Percentiles rank a stretch among this genome's conserved stretches.
Evolutionary conservation across 176 grass and related monocot species (phyloP).

Genomic region (Raddia guianensis): DNA sequence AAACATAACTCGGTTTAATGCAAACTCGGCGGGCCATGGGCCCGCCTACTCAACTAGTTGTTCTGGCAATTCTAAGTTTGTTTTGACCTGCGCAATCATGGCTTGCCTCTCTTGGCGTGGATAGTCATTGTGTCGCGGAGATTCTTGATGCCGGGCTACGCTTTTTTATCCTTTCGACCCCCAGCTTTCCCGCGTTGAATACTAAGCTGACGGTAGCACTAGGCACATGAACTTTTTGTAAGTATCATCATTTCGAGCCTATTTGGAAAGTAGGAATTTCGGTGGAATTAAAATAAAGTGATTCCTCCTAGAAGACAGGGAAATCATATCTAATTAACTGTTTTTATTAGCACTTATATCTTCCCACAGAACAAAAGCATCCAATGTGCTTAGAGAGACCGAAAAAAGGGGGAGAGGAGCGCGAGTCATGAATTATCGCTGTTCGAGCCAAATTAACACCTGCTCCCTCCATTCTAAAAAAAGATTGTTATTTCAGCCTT

Average conservation of each 20-base stretch:
- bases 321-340: not conserved
- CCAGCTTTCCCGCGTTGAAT: constrained; percentile 23
- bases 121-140: constrained; percentile 24
- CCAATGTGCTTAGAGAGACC: too few species aligned
- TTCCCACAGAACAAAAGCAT: not conserved
- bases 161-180: constrained; percentile 8
- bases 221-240: not conserved
- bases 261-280: not conserved
- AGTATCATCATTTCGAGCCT: not conserved
- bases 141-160: constrained; percentile 4
- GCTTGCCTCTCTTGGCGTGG: not conserved
- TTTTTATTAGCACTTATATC: not conserved
- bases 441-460: too few species aligned
- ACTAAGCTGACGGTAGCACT: not conserved
- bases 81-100: constrained; percentile 23
- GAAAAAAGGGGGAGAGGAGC: too few species aligned
- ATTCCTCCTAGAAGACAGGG: not conserved
- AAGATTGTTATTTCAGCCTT: too few species aligned
- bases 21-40: too few species aligned
- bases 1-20: too few species aligned
- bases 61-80: not conserved
- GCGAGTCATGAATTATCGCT: too few species aligned
- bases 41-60: too few species aligned
- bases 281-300: not conserved
- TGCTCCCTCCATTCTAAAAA: too few species aligned